Base-by-base conservation (phyloP, 2,329 filamentous ascomycete species). In the Fusarium sp. region DNA sequence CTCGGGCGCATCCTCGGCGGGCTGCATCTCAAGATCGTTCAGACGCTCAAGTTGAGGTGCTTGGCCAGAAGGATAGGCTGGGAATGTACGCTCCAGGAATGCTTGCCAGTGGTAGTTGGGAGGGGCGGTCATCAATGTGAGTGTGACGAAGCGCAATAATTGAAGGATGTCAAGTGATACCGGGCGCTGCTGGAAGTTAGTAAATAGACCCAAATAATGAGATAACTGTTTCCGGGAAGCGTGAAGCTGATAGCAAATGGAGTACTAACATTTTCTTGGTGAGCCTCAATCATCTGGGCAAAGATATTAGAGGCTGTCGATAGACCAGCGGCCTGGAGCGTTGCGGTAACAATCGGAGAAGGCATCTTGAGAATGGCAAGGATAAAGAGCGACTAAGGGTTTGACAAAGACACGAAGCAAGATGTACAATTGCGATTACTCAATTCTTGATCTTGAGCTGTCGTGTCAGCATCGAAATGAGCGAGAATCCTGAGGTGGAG, bases 91-190 rank as follows among this genome's bases (percentile, higher is more conserved):
- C 75, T 89, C 87, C 31, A 89, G 81, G 31, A 82, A 82, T 56
- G 84, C 82, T 69, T 89, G 86, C 87, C 87, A 89, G 57, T 85
- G 77, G 70, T 86, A 88, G 66, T 87, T 88, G 51, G 87, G 83
- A 8, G 87, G 87, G 2, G 86, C 82, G 6, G 84, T 84, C 42
- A 89, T 76, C 57, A 89, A 75, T 4, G 85, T 81, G 53, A 86
- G 82, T 38, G 83, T 78, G 39, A 87, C 81, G 76, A 89, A 89
- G 67, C 86, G 86, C 21, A 86, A 73, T 42, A 89, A 80, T 28
- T 84, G 81, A 31, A 80, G 63, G 2, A 81, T 51, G 59, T 89
- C 85, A 50, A 89, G 78, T 36, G 76, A 69, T 46, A 86, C 81
- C 10, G 82, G 78, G 19, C 66, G 75, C 71, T 51, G 57, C 19